Conservation (phyloP, 1,284 basidiomycete genomes). For the Lignosus rhinocerotis region DNA sequence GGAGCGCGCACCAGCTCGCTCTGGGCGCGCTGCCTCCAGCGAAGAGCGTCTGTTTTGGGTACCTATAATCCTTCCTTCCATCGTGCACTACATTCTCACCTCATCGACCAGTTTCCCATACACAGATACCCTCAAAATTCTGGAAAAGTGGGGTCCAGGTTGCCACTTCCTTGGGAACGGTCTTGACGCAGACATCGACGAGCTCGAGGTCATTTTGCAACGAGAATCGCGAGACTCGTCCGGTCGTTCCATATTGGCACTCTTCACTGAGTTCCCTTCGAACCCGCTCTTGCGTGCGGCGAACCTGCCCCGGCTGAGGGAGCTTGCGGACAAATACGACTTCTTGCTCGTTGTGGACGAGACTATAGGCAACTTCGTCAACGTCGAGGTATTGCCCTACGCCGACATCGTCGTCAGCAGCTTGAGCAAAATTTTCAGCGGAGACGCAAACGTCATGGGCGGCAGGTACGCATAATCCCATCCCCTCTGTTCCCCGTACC, state of each 20-base stretch:
- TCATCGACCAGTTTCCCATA: slow-evolving; percentile 83
- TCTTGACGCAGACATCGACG: slow-evolving; percentile 73
- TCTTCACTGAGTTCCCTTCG: slow-evolving; percentile 92
- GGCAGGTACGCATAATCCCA: slow-evolving; percentile 66
- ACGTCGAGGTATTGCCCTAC: slow-evolving; percentile 89
- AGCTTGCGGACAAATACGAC: slow-evolving; percentile 85
- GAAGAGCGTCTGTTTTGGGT: slow-evolving; percentile 96
- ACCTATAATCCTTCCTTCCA: not conserved
- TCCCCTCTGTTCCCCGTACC: not conserved
- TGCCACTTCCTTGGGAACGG: slow-evolving; percentile 91
- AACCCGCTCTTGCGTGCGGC: slow-evolving; percentile 91
- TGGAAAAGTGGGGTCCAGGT: slow-evolving; percentile 97
- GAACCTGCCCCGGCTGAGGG: slow-evolving; percentile 76
- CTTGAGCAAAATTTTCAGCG: slow-evolving; percentile 94
- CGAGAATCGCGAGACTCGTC: slow-evolving; percentile 44
- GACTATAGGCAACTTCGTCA: slow-evolving; percentile 95
- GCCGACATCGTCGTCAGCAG: slow-evolving; percentile 95
- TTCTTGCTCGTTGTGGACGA: slow-evolving; percentile 95
- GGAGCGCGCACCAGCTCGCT: slow-evolving; percentile 82
- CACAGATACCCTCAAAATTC: slow-evolving; percentile 94
- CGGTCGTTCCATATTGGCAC: slow-evolving; percentile 55
- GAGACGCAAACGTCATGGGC: slow-evolving; percentile 96
- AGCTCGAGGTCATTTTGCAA: slow-evolving; percentile 67
- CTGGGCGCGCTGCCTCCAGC: slow-evolving; percentile 52
- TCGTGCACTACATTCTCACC: not conserved